phyloP scores from a whole-genome alignment of 805 yeast species.

The Teunomyces pallodes region DNA sequence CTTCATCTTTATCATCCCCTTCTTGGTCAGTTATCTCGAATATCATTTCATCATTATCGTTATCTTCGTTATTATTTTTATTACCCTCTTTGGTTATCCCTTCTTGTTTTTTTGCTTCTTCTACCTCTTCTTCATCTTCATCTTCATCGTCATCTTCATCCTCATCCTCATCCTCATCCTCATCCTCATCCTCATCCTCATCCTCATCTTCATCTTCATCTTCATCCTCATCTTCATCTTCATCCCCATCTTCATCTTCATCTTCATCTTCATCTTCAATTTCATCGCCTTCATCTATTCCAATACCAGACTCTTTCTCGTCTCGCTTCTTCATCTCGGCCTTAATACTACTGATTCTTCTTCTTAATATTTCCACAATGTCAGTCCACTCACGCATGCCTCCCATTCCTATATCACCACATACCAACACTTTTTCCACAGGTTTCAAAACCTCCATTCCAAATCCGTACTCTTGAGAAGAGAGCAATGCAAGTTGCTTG shows the following conservation, averaged over 20 bases:
- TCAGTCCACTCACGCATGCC: constrained; percentile 51
- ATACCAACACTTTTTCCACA: constrained; percentile 45
- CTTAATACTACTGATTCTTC: constrained; percentile 28
- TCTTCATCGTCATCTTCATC: constrained; percentile 19
- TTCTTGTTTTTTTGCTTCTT: background rate
- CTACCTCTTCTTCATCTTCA: constrained; percentile 7
- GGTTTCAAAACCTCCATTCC: constrained; percentile 45
- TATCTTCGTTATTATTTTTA: constrained; percentile 2
- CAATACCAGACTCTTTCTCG: constrained; percentile 15
- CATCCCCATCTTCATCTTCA: constrained; percentile 31
- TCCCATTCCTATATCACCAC: constrained; percentile 51
- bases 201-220: constrained; percentile 40
- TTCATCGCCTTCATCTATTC: constrained; percentile 28
- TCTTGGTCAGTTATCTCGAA: constrained; percentile 21
- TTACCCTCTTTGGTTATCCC: background rate
- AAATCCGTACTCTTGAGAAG: constrained; percentile 37
- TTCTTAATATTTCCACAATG: constrained; percentile 40
- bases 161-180: constrained; percentile 38
- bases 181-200: constrained; percentile 37
- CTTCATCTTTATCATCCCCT: background rate
- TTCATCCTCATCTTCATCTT: constrained; percentile 36
- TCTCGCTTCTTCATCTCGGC: constrained; percentile 22
- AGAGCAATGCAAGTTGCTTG: constrained; percentile 33
- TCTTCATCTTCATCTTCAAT: constrained; percentile 36
- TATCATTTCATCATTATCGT: constrained; percentile 16